Base-by-base conservation (phyloP, 345 rosid species). In the Bruguiera sexangula region DNA sequence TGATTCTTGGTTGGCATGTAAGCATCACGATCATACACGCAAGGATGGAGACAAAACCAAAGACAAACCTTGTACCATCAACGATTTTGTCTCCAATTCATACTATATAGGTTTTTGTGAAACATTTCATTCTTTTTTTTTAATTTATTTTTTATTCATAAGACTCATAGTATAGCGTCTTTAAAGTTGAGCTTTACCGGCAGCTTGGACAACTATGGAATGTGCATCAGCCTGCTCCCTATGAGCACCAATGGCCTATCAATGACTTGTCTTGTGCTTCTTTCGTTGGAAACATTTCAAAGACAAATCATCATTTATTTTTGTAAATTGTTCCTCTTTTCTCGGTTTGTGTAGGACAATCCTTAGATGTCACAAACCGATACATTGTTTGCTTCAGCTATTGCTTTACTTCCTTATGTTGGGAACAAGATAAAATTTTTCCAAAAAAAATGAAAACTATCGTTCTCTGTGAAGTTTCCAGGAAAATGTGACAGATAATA, bases 381-480 rank as follows among this genome's bases (percentile, higher is more conserved):
- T 7, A 7, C 37, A 34, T 34, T 15, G 16, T 43, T 43, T 43
- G 50, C 18, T 11, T 43, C 16, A 13, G 18, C 16, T 43, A 13
- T 13, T 43, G 13, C 18, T 43, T 34, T 34, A 34, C 37, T 34
- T 34, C 18, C 50, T 13, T 13, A 13, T 62, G n/a, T 29, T 19
- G 8, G 65, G 36, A 62, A 65, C 10, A 20, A 51, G 31, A 62
- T 70, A 46, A 64, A 64, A 52, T 26, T 61, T 67, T 53, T 8
- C 9, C 37, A 1, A 34, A 34, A 34, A 34, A 34, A 6, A 53
- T 29, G 4, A 43, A 43, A 43, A 29, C 69, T 52, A 60, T 67
- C 37, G 6, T 77, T 81, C 63, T 69, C 74, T 66, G 62, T 56
- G 69, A 79, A 81, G 75, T 62, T 79, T 68, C 69, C 73, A 55